phyloP scores from a whole-genome alignment of 2,329 filamentous ascomycete genomes.

The Penicillium olsonii region DNA sequence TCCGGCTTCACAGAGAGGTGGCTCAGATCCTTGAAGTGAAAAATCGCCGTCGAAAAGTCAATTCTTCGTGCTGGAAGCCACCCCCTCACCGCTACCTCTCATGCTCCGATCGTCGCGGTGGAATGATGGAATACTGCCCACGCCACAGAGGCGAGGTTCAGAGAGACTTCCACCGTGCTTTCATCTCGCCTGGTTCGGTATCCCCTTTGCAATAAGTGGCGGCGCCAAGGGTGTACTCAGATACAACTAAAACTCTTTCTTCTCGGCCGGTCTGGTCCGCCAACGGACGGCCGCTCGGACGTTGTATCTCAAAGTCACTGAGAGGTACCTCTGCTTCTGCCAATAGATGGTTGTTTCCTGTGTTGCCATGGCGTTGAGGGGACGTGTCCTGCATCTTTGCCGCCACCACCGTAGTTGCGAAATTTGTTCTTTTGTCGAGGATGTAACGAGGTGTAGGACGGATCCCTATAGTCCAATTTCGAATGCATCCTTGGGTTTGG shows the following conservation, averaged over 20 bases:
- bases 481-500: background rate
- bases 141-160: slow-evolving; percentile 10
- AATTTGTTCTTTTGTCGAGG: background rate
- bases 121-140: background rate
- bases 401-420: slow-evolving; percentile 11
- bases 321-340: slow-evolving; percentile 11
- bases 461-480: slow-evolving; percentile 3
- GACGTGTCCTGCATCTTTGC: slow-evolving; percentile 22
- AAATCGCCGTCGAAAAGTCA: slow-evolving; percentile 15
- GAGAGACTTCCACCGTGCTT: background rate
- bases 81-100: slow-evolving; percentile 17
- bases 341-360: background rate
- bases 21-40: slow-evolving; percentile 3
- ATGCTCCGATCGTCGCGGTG: slow-evolving; percentile 1
- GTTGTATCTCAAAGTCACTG: slow-evolving; percentile 17
- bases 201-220: background rate
- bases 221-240: background rate
- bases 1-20: slow-evolving; percentile 3
- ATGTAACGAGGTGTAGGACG: background rate
- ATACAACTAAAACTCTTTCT: slow-evolving; percentile 6
- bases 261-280: slow-evolving; percentile 1
- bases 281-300: slow-evolving; percentile 6
- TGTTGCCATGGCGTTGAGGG: slow-evolving; percentile 6
- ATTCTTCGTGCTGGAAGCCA: slow-evolving; percentile 14
- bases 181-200: background rate